Percentiles rank a stretch among this genome's conserved stretches.
Evolutionary conservation across 1,139 yeast species (phyloP).

Genomic region (Pichia kudriavzevii): DNA sequence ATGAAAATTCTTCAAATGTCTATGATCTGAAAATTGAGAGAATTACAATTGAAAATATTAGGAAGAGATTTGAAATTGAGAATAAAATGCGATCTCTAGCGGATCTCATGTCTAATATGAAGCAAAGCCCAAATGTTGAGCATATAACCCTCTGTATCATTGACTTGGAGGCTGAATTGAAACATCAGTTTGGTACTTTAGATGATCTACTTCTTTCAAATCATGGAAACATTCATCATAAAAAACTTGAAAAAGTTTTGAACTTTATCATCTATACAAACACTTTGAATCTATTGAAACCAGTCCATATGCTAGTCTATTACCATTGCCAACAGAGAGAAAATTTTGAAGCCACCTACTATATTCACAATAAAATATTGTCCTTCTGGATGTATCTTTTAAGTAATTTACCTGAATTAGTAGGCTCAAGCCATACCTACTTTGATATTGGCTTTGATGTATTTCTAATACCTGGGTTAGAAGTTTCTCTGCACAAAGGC

Average conservation of each 20-base stretch:
- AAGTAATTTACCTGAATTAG: slow-evolving; percentile 17
- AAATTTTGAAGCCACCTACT: slow-evolving; percentile 18
- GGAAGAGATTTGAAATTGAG: slow-evolving; percentile 14
- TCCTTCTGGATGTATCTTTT: slow-evolving; percentile 17
- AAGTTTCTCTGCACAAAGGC: no score
- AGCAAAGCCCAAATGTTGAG: slow-evolving; percentile 16
- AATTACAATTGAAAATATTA: slow-evolving; percentile 18
- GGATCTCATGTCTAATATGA: slow-evolving; percentile 18
- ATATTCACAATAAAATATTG: slow-evolving; percentile 15
- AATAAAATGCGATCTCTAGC: slow-evolving; percentile 16
- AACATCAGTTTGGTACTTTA: slow-evolving; percentile 15
- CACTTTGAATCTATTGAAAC: slow-evolving; percentile 20
- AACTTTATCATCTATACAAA: slow-evolving; percentile 18
- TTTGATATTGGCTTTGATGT: slow-evolving; percentile 26
- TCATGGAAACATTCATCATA: slow-evolving; percentile 13
- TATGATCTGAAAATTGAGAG: slow-evolving; percentile 21
- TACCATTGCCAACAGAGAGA: slow-evolving; percentile 18
- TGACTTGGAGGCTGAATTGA: slow-evolving; percentile 14
- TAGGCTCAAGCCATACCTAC: slow-evolving; percentile 17
- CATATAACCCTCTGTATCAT: slow-evolving; percentile 14
- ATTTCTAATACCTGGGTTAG: no score
- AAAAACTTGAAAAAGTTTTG: slow-evolving; percentile 20
- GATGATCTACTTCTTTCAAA: slow-evolving; percentile 14
- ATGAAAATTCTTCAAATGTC: slow-evolving; percentile 17
- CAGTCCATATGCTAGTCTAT: slow-evolving; percentile 23